Percentiles rank a stretch among this genome's conserved stretches.
Evolutionary conservation across 2,329 filamentous ascomycete genomes (phyloP).

Genomic region (Trichoderma sp.): DNA sequence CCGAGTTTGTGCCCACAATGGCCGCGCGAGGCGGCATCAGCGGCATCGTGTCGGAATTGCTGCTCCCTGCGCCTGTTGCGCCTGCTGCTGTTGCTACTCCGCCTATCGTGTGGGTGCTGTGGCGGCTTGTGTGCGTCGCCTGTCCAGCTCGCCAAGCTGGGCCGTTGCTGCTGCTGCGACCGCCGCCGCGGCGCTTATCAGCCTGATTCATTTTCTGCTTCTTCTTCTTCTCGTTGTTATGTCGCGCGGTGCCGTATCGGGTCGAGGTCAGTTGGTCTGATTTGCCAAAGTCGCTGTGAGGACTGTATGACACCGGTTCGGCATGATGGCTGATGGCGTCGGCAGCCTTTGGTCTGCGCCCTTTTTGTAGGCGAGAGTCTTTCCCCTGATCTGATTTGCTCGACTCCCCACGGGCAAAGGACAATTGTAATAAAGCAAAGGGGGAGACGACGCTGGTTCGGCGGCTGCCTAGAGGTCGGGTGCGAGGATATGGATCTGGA

Average conservation of each 20-base stretch:
- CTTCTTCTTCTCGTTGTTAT: background rate
- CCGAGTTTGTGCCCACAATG: constrained; percentile 30
- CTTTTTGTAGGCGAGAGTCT: background rate
- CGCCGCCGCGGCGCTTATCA: constrained; percentile 48
- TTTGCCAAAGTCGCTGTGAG: constrained; percentile 31
- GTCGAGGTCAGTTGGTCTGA: background rate
- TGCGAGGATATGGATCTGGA: constrained; percentile 2
- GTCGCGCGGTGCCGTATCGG: background rate
- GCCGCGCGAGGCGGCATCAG: constrained; percentile 37
- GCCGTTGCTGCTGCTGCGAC: constrained; percentile 28
- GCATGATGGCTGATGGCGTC: constrained; percentile 35
- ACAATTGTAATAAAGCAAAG: background rate
- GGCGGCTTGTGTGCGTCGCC: constrained; percentile 28
- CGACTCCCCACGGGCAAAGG: background rate
- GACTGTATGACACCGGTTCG: constrained; percentile 34
- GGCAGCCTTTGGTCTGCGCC: background rate
- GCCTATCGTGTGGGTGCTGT: constrained; percentile 20
- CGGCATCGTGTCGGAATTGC: constrained; percentile 33
- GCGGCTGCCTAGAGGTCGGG: constrained; percentile 14
- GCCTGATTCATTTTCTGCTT: constrained; percentile 42
- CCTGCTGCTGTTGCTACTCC: constrained; percentile 5
- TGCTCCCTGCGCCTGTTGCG: constrained; percentile 23
- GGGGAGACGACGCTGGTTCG: background rate
- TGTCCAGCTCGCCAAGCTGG: constrained; percentile 31
- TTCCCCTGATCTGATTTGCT: background rate